Percentiles rank a stretch among this genome's conserved stretches.
Evolutionary conservation across 495 filamentous ascomycete species (phyloP).

Genomic region (Daldinia grandis): DNA sequence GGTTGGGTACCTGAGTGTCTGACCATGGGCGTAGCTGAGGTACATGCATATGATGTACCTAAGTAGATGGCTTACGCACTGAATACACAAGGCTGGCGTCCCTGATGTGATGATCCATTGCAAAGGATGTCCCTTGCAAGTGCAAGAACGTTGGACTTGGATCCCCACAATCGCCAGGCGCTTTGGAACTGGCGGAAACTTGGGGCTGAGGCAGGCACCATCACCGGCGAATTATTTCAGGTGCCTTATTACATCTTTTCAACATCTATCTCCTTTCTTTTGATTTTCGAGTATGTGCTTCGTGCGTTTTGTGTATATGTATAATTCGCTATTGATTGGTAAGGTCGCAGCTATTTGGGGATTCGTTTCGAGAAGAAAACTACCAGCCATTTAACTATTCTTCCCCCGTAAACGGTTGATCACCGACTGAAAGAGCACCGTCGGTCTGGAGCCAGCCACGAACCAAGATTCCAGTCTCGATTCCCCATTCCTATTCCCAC

Average conservation of each 20-base stretch:
- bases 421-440: slow-evolving; percentile 20
- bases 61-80: slow-evolving; percentile 12
- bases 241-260: background rate
- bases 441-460: slow-evolving; percentile 8
- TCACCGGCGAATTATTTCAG: background rate
- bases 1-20: background rate
- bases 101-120: slow-evolving; percentile 16
- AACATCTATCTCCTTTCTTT: background rate
- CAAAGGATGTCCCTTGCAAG: slow-evolving; percentile 3
- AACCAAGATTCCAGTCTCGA: slow-evolving; percentile 27
- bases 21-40: background rate
- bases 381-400: background rate
- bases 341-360: background rate
- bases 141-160: background rate
- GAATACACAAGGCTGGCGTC: slow-evolving; percentile 17
- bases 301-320: background rate
- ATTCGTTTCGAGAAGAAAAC: background rate
- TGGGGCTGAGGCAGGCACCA: background rate
- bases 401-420: slow-evolving; percentile 17
- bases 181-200: background rate
- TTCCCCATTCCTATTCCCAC: slow-evolving; percentile 22
- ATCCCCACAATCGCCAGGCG: background rate
- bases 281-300: background rate
- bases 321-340: background rate
- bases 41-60: background rate